Base-by-base conservation (phyloP, 2,329 filamentous ascomycete genomes). In the Mycosphaerelloides madeirae region DNA sequence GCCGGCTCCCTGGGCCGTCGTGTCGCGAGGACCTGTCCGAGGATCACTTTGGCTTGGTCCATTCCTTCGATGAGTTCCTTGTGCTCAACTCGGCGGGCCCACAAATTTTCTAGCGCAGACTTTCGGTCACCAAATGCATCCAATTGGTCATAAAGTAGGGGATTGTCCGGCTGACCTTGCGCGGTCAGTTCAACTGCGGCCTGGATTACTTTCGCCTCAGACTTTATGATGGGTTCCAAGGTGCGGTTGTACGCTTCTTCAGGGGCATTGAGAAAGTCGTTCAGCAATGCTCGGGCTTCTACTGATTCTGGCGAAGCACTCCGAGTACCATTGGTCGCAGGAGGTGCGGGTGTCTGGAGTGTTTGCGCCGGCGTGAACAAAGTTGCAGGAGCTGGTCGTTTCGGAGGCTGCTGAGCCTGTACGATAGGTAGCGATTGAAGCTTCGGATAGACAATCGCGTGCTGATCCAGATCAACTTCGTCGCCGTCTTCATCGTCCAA, bases 1-100 rank as follows among this genome's bases (percentile, higher is more conserved):
- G 19, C 16, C 13, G 29, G 13, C n/a, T 46, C 25, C 6, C 41
- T 29, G 13, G 47, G 51, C 37, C 52, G 40, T 6, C 52, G 49
- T 13, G 52, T 43, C 14, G 46, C 52, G 28, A 63, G 22, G 15
- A 58, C 59, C 32, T 46, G 39, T 11, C 46, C 44, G 29, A 63
- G 41, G 7, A 46, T 53, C 3, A 46, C 41, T n/a, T 45, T 50
- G 4, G 57, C 50, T 16, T 47, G 38, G 15, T 57, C 47, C 31
- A 53, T 58, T 36, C 58, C 51, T 3, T 48, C 49, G 6, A 46
- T 25, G 15, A 60, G 43, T n/a, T 52, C 36, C 29, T 41, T 43
- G 40, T 58, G 50, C 11, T 44, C 46, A n/a, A 31, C 42, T 11
- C 54, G 48, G 37, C 50, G 54, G 9, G 36, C 16, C 20, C 51